Evolutionary conservation across 768 basidiomycete species (phyloP).

Genomic region (Boletus insuetus): DNA sequence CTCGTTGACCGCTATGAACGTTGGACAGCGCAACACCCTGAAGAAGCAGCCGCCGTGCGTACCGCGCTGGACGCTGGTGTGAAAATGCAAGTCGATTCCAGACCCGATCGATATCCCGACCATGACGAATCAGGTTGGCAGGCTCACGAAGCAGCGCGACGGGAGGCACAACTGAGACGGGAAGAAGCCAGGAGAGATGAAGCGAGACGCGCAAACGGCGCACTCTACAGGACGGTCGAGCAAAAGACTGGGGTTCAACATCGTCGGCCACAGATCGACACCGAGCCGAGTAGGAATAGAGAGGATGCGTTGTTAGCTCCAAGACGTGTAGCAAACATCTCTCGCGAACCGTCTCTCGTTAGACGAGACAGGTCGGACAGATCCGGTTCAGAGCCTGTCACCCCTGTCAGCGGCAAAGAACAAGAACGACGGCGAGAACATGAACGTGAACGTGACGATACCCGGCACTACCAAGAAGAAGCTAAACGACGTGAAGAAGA

Average conservation of each 20-base stretch:
- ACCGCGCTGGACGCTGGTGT: slow-evolving; percentile 19
- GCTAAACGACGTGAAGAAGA: slow-evolving; percentile 47
- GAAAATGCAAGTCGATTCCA: slow-evolving; percentile 24
- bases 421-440: slow-evolving; percentile 25
- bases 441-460: slow-evolving; percentile 25
- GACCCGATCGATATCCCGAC: slow-evolving; percentile 23
- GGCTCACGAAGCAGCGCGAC: slow-evolving; percentile 32
- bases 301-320: slow-evolving; percentile 29
- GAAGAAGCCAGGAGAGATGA: slow-evolving; percentile 37
- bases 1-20: slow-evolving; percentile 63
- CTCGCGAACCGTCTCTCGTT: slow-evolving; percentile 24
- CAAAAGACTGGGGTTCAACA: slow-evolving; percentile 16
- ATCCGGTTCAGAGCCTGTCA: slow-evolving; percentile 25
- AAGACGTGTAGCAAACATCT: slow-evolving; percentile 25
- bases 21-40: slow-evolving; percentile 49
- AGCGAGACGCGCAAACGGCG: slow-evolving; percentile 32
- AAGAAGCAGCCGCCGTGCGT: slow-evolving; percentile 29
- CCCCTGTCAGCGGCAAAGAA: slow-evolving; percentile 27
- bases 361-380: slow-evolving; percentile 22
- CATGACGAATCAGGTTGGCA: slow-evolving; percentile 34
- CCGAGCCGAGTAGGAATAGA: slow-evolving; percentile 26
- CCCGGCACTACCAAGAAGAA: slow-evolving; percentile 43
- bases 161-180: slow-evolving; percentile 31
- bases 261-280: slow-evolving; percentile 29
- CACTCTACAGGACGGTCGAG: slow-evolving; percentile 31